phyloP scores from a whole-genome alignment of 1,284 basidiomycete genomes.

The Irpex sp. region DNA sequence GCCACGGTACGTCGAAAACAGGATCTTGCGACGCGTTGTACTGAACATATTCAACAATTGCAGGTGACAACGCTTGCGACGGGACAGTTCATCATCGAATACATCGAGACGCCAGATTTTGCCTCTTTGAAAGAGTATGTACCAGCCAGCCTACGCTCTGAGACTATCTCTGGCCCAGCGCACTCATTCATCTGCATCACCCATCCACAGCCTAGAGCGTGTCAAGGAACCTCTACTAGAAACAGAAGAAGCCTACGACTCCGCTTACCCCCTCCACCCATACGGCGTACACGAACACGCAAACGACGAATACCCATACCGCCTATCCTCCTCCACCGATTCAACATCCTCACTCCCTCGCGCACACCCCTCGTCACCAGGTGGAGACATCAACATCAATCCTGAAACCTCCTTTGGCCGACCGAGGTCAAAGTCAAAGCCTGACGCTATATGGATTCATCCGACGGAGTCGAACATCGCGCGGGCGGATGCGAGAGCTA shows the following conservation, averaged over 20 bases:
- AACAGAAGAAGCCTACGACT: slow-evolving; percentile 18
- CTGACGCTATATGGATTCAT: slow-evolving; percentile 57
- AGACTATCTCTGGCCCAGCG: too few species aligned
- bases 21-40: not conserved
- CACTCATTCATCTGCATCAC: not conserved
- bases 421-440: slow-evolving; percentile 49
- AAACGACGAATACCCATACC: slow-evolving; percentile 6
- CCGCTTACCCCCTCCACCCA: slow-evolving; percentile 12
- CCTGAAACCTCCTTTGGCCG: slow-evolving; percentile 17
- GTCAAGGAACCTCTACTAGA: slow-evolving; percentile 36
- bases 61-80: slow-evolving; percentile 52
- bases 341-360: slow-evolving; percentile 12
- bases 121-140: slow-evolving; percentile 22
- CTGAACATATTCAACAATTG: not conserved
- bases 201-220: slow-evolving; percentile 21
- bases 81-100: slow-evolving; percentile 55
- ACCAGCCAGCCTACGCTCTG: not conserved
- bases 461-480: slow-evolving; percentile 57
- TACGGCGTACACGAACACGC: slow-evolving; percentile 6
- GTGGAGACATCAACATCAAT: slow-evolving; percentile 10
- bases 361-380: slow-evolving; percentile 12
- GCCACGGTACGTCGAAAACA: slow-evolving; percentile 40
- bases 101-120: slow-evolving; percentile 26
- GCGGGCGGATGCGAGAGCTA: slow-evolving; percentile 55
- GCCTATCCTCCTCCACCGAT: slow-evolving; percentile 9